Conservation (phyloP, 768 basidiomycete genomes). For the Pluteus cervinus region DNA sequence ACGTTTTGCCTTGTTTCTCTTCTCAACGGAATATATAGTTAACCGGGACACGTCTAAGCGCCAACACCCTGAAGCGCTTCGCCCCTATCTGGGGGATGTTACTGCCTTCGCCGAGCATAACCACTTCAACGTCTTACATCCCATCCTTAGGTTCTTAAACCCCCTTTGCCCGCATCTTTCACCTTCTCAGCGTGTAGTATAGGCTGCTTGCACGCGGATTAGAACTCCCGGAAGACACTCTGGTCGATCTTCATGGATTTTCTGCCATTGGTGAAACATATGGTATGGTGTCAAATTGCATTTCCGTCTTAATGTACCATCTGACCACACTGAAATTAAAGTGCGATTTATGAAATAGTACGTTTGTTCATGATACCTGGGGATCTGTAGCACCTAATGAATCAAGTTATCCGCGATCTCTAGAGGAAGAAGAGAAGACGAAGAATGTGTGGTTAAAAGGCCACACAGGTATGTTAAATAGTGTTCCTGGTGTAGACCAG, state of each 20-base stretch:
- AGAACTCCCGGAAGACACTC: slow-evolving; percentile 46
- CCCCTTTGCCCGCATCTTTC: not conserved
- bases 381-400: no score
- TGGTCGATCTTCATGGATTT: slow-evolving; percentile 43
- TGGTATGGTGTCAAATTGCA: slow-evolving; percentile 19
- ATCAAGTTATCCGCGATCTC: slow-evolving; percentile 40
- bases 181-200: not conserved
- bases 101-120: slow-evolving; percentile 43
- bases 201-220: slow-evolving; percentile 47
- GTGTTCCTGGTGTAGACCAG: not conserved
- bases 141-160: slow-evolving; percentile 32
- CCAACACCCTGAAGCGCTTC: slow-evolving; percentile 41
- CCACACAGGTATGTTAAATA: slow-evolving; percentile 37
- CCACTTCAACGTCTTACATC: slow-evolving; percentile 45
- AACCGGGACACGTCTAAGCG: slow-evolving; percentile 42
- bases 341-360: slow-evolving; percentile 68
- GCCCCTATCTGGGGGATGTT: slow-evolving; percentile 49
- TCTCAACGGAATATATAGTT: slow-evolving; percentile 26
- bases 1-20: no score
- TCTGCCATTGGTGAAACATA: slow-evolving; percentile 35
- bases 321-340: slow-evolving; percentile 13
- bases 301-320: slow-evolving; percentile 1
- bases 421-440: slow-evolving; percentile 43
- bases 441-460: slow-evolving; percentile 58
- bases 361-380: slow-evolving; percentile 11